These are phyloP conservation scores for Plasmodium sp. DNA, from an alignment of 169 alveolate genomes.

Conservation along the genomic window DNA sequence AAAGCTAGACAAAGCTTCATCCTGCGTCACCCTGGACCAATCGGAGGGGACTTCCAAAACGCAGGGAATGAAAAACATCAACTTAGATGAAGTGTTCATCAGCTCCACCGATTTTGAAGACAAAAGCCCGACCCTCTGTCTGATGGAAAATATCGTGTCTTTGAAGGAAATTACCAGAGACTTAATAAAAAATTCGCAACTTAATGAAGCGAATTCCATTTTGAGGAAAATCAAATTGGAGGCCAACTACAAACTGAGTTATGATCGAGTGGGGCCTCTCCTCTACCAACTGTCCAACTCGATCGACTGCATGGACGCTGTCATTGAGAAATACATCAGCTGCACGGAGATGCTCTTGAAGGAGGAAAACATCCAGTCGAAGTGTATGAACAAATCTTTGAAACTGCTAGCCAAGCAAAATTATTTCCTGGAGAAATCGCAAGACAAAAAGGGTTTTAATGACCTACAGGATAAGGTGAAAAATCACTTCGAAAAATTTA, in stretches of 20 bases:
- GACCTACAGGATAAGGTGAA: constrained; percentile 30
- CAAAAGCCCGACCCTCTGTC: constrained; percentile 81
- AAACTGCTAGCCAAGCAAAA: constrained; percentile 79
- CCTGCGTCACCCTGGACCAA: background rate
- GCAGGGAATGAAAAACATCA: constrained; percentile 24
- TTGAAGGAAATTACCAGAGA: constrained; percentile 79
- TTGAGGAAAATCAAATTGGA: constrained; percentile 74
- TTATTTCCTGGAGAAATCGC: constrained; percentile 83
- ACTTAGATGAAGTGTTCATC: constrained; percentile 79
- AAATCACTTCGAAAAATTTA: constrained; percentile 11
- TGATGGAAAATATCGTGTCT: constrained; percentile 79
- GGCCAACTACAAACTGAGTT: constrained; percentile 5
- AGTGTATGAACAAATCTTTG: constrained; percentile 75
- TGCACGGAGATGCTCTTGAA: constrained; percentile 75
- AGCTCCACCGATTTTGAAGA: constrained; percentile 82
- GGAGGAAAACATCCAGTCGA: constrained; percentile 77
- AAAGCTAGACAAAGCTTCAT: background rate
- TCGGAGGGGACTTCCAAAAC: background rate
- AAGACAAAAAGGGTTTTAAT: constrained; percentile 50
- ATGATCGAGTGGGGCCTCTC: background rate
- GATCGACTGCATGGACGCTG: constrained; percentile 28
- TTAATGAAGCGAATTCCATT: constrained; percentile 66
- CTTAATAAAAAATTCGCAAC: constrained; percentile 76
- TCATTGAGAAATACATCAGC: constrained; percentile 56
- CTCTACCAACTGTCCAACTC: constrained; percentile 16